Conservation (phyloP, 148 eudicot genomes). For the Chenopodium album region DNA sequence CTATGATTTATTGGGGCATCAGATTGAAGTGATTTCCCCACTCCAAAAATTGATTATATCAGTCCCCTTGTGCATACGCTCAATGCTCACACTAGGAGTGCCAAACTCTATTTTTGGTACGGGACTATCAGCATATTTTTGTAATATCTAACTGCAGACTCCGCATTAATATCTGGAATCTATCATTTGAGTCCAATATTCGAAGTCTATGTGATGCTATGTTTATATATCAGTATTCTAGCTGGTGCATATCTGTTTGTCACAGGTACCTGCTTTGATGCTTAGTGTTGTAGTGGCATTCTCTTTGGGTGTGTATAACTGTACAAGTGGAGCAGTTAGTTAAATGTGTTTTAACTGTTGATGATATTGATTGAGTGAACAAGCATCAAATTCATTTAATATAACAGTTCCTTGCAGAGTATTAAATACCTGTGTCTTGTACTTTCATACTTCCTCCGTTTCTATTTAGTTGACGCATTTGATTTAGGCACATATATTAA, state of each 20-base stretch:
- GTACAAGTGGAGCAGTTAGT: neutral
- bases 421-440: neutral
- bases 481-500: too few species aligned
- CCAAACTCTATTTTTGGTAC: neutral
- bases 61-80: neutral
- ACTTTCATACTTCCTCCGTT: neutral
- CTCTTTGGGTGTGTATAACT: too few species aligned
- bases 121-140: neutral
- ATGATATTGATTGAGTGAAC: too few species aligned
- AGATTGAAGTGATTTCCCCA: neutral
- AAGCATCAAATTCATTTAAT: too few species aligned
- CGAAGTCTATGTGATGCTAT: neutral
- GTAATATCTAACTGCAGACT: neutral
- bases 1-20: neutral
- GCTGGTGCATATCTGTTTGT: neutral
- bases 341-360: too few species aligned
- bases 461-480: too few species aligned
- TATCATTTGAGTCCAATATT: neutral
- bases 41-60: neutral
- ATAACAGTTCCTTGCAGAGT: too few species aligned
- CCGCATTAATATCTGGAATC: neutral
- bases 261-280: neutral
- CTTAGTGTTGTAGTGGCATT: neutral
- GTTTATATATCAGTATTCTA: neutral
- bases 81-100: neutral